Evolutionary conservation across 192 early-diverging fungal species (phyloP), one percentile per base, ranked within the genome.

Genomic region (Podila minutissima): DNA sequence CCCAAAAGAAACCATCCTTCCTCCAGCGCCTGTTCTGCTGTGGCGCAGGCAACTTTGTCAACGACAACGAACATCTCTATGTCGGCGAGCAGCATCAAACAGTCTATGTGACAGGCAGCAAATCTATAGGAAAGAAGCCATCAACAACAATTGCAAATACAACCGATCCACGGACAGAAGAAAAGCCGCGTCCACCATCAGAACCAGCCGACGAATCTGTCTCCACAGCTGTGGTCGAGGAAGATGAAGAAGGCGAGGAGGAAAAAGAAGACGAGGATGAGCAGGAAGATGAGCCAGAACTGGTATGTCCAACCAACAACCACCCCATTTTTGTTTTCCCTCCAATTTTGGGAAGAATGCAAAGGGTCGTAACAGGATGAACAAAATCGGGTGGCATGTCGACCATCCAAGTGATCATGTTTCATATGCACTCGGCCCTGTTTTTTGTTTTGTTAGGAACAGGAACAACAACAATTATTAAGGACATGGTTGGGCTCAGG

Each of bases 21-120:
- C 24, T 81, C 46, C 73, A 71, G 15, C 66, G 68, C 8, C 35
- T 81, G 31, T 81, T 81, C 49, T 81, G 77, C 62, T 81, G 77
- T 73, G 71, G 77, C 33, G 71, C 77, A 15, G 15, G 41, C 66
- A 73, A 73, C 32, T 81, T 73, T 79, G 70, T 79, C 8, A 67
- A 73, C 32, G 77, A 72, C 66, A 73, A 64, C 28, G 77, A 81
- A 65, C 51, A 60, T 12, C 69, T 66, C 2, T 38, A 69, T 51
- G 60, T 59, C 20, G 77, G 66, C 12, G 67, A 29, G 61, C 10
- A n/a, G 38, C 50, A 53, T 59, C 70, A 71, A 24, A 57, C 77
- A 26, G 10, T 59, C 24, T 64, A 69, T n/a, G 69, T 79, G 64
- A 71, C 64, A 63, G 67, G 55, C 31, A 76, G 55, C 31, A 76